These are phyloP conservation scores for Verticillium klebahnii DNA, from an alignment of 2,329 filamentous ascomycete species.

Conservation along the genomic window DNA sequence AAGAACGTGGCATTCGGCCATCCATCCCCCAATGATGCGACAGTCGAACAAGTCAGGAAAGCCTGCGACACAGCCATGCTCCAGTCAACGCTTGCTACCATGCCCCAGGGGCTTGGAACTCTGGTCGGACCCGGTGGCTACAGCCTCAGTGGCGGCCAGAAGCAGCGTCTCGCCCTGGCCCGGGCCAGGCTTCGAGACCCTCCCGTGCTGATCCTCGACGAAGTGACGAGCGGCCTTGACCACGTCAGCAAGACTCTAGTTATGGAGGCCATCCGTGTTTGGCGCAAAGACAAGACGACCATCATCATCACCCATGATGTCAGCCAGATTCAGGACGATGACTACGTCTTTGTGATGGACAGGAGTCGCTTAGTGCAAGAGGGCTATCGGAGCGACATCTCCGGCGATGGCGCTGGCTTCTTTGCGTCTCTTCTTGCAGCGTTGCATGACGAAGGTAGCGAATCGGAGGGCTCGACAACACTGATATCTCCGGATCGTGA, in stretches of 20 bases:
- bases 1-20: constrained; percentile 75
- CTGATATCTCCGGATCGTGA: neutral
- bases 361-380: constrained; percentile 62
- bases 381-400: constrained; percentile 58
- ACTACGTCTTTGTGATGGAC: constrained; percentile 79
- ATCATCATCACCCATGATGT: constrained; percentile 93
- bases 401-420: constrained; percentile 33
- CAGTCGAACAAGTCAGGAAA: constrained; percentile 48
- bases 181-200: constrained; percentile 73
- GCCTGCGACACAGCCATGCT: constrained; percentile 67
- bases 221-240: constrained; percentile 83
- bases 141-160: constrained; percentile 78
- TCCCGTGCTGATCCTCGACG: constrained; percentile 79
- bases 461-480: neutral
- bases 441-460: constrained; percentile 6
- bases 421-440: constrained; percentile 39
- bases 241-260: constrained; percentile 62
- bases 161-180: constrained; percentile 75
- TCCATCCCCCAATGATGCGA: constrained; percentile 40
- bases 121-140: constrained; percentile 64
- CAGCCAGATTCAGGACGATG: constrained; percentile 63
- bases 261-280: constrained; percentile 70
- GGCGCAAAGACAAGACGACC: constrained; percentile 79
- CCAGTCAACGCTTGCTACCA: constrained; percentile 57
- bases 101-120: constrained; percentile 71